phyloP scores from a whole-genome alignment of 805 yeast species.

The Kodamaea hsintzibuensis region DNA sequence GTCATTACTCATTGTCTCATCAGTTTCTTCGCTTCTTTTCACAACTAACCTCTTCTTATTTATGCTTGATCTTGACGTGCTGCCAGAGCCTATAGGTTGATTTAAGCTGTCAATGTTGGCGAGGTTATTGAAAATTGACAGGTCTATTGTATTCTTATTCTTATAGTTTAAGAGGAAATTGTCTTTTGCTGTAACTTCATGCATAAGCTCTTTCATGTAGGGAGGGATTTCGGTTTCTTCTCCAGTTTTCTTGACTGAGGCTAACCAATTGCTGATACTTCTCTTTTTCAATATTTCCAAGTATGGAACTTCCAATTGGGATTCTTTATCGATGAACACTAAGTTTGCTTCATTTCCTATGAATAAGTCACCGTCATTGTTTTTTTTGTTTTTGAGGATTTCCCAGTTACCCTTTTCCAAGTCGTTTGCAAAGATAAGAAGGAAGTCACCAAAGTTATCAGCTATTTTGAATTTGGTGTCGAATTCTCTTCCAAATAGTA shows the following conservation, averaged over 20 bases:
- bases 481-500: slow-evolving; percentile 90
- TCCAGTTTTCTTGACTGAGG: slow-evolving; percentile 19
- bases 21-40: slow-evolving; percentile 1
- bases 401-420: slow-evolving; percentile 81
- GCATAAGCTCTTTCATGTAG: slow-evolving; percentile 13
- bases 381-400: slow-evolving; percentile 50
- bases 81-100: slow-evolving; percentile 5
- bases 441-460: slow-evolving; percentile 84
- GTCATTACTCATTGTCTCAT: slow-evolving; percentile 4
- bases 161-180: slow-evolving; percentile 21
- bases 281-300: slow-evolving; percentile 41
- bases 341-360: slow-evolving; percentile 72
- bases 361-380: slow-evolving; percentile 47
- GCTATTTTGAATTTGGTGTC: slow-evolving; percentile 88
- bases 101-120: slow-evolving; percentile 22
- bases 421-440: slow-evolving; percentile 81
- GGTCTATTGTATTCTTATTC: slow-evolving; percentile 27
- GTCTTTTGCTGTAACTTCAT: slow-evolving; percentile 23
- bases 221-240: slow-evolving; percentile 12
- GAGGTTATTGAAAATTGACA: slow-evolving; percentile 32
- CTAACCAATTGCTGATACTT: slow-evolving; percentile 35
- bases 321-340: slow-evolving; percentile 61
- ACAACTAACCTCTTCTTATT: not conserved
- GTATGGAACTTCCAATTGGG: slow-evolving; percentile 45
- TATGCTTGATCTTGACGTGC: not conserved